These are phyloP conservation scores for Colletotrichum phormii DNA, from an alignment of 2,329 filamentous ascomycete genomes.

Conservation along the genomic window DNA sequence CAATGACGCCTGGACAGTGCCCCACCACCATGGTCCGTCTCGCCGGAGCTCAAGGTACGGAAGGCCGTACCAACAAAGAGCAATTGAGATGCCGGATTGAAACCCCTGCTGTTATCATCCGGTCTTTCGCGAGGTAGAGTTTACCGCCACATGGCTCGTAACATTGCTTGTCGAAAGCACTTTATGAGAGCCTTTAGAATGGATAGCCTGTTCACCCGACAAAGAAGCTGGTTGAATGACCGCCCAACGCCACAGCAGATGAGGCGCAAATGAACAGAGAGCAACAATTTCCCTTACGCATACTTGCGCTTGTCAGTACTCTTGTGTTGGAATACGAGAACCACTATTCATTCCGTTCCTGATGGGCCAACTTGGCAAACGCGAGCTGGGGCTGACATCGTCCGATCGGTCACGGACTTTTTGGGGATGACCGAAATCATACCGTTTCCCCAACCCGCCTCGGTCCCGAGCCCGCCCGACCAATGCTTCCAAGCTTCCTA, in stretches of 20 bases:
- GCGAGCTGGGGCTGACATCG: not conserved
- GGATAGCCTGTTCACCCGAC: not conserved
- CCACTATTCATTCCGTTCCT: not conserved
- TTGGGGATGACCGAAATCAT: conserved; percentile 34
- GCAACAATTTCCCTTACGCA: not conserved
- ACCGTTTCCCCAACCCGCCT: conserved; percentile 18
- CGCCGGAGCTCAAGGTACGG: too few relatives aligned
- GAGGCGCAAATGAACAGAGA: not conserved
- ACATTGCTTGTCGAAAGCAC: not conserved
- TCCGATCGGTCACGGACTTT: conserved; percentile 32
- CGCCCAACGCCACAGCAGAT: not conserved
- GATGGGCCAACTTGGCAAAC: not conserved
- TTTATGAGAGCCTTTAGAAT: too few relatives aligned
- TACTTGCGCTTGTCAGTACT: too few relatives aligned
- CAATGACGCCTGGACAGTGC: too few relatives aligned
- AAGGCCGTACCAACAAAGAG: not conserved
- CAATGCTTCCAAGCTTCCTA: not conserved
- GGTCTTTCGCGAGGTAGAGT: not conserved
- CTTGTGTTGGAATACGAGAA: not conserved
- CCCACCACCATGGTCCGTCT: too few relatives aligned
- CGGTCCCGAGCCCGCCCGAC: conserved; percentile 1
- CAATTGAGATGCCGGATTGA: not conserved
- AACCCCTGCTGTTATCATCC: not conserved
- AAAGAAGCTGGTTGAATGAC: not conserved
- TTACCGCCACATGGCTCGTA: too few relatives aligned